Base-by-base conservation (phyloP, 75 land plant genomes). In the Gnetum montanum region DNA sequence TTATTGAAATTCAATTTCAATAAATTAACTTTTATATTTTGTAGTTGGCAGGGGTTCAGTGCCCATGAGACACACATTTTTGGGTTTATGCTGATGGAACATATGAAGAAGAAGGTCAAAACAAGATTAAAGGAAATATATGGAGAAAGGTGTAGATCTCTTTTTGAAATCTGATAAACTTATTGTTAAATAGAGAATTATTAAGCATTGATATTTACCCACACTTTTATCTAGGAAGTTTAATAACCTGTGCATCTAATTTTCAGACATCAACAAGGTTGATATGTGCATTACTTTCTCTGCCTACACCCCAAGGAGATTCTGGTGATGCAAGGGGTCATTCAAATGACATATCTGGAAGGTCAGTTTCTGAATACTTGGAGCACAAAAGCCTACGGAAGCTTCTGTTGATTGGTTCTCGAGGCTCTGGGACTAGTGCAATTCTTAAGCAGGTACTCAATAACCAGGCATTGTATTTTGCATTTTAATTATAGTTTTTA, bases 391-490 rank as follows among this genome's bases (percentile, higher is more conserved):
- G 61, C 55, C 54, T 73, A 18, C 87, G 83, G 60, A 87, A 84
- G 53, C 77, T 92, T 51, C 77, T 92, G 23, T 76, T 92, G n/a
- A 71, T 92, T 58, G 97, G 97, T n/a, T 66, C 69, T 46, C 64
- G 77, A 63, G 92, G 97, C 49, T 81, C 88, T 69, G 97, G 97
- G 56, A 83, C 89, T 34, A 92, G 97, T 70, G 81, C 97, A 33
- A 84, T 92, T 26, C 81, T 86, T 60, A 92, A 92, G 70, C 97
- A 92, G 85, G 97, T 91, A 54, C 15, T n/a, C n/a, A n/a, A n/a
- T n/a, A n/a, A n/a, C n/a, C n/a, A n/a, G n/a, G n/a, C n/a, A n/a
- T n/a, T n/a, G n/a, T n/a, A n/a, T n/a, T n/a, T n/a, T n/a, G n/a
- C n/a, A n/a, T n/a, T n/a, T n/a, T n/a, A n/a, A n/a, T n/a, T n/a